Percentiles rank a stretch among this genome's conserved stretches.
phyloP scores from a whole-genome alignment of 2,329 filamentous ascomycete species.

The Ceratocystis diversiconidia region DNA sequence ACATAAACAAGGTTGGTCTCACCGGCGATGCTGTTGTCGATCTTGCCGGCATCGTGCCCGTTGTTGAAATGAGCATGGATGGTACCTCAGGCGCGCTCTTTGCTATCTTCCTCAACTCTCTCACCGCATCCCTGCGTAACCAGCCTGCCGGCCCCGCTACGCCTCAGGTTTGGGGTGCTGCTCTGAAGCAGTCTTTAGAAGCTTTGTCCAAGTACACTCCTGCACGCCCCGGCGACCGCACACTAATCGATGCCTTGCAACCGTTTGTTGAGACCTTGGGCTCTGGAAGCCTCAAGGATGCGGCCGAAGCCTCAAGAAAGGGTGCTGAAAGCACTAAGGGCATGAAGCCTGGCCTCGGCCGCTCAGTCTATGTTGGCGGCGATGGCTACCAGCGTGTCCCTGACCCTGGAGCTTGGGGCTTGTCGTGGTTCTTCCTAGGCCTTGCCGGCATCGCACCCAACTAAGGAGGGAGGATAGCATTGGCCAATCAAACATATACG shows the following conservation, averaged over 20 bases:
- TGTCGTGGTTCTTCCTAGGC: constrained; percentile 71
- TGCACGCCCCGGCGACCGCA: constrained; percentile 76
- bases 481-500: neutral
- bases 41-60: constrained; percentile 36
- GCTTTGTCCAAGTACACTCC: constrained; percentile 74
- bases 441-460: constrained; percentile 36
- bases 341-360: constrained; percentile 77
- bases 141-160: constrained; percentile 30
- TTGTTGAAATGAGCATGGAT: constrained; percentile 46
- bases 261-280: constrained; percentile 69
- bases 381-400: constrained; percentile 35
- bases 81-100: constrained; percentile 47
- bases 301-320: constrained; percentile 58
- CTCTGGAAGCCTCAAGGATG: constrained; percentile 53
- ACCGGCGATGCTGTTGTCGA: constrained; percentile 41
- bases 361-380: constrained; percentile 33
- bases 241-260: constrained; percentile 74
- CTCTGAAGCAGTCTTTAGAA: constrained; percentile 55
- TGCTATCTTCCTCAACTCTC: constrained; percentile 80
- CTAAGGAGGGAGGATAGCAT: neutral
- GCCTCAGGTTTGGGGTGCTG: constrained; percentile 41
- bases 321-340: constrained; percentile 76
- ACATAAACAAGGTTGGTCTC: constrained; percentile 32
- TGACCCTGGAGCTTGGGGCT: constrained; percentile 54
- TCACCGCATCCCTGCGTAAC: constrained; percentile 48